phyloP scores from a whole-genome alignment of 495 filamentous ascomycete genomes.

The Sordaria brevicollis region DNA sequence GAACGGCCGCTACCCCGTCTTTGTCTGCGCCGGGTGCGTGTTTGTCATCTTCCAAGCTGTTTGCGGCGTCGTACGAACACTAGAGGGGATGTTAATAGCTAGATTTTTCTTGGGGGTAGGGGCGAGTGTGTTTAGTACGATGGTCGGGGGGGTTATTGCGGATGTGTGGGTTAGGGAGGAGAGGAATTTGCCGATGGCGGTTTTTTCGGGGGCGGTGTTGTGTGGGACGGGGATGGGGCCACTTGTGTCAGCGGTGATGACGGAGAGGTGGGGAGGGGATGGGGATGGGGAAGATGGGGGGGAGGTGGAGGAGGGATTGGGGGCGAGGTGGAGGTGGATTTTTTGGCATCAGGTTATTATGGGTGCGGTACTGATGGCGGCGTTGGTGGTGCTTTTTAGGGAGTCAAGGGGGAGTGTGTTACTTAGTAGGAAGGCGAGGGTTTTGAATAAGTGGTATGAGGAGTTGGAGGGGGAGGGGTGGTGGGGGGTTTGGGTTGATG shows the following conservation, averaged over 20 bases:
- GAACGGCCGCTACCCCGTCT: conserved; percentile 72
- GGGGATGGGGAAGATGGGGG: no score
- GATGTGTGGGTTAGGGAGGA: conserved; percentile 76
- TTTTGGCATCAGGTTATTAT: conserved; percentile 79
- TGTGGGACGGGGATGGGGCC: conserved; percentile 78
- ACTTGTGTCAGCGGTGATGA: conserved; percentile 60
- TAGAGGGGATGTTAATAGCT: conserved; percentile 65
- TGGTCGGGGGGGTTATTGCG: conserved; percentile 86
- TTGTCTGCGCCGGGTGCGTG: conserved; percentile 62
- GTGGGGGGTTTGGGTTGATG: conserved; percentile 42
- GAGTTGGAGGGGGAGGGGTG: conserved; percentile 56
- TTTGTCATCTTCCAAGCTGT: conserved; percentile 58
- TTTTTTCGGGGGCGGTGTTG: conserved; percentile 68
- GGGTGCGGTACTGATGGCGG: conserved; percentile 49
- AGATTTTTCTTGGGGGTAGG: conserved; percentile 69
- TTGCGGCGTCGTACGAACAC: conserved; percentile 62
- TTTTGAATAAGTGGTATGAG: conserved; percentile 74
- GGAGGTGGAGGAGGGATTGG: background rate
- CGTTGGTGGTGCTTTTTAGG: conserved; percentile 57
- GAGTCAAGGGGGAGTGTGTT: conserved; percentile 81
- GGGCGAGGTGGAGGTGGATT: conserved; percentile 69
- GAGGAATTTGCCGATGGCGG: conserved; percentile 81
- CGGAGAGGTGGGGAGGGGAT: conserved; percentile 31
- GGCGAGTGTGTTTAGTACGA: conserved; percentile 74
- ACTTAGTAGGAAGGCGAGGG: conserved; percentile 62